phyloP scores from a whole-genome alignment of 306 rosid species.

The Glycine tomentella region DNA sequence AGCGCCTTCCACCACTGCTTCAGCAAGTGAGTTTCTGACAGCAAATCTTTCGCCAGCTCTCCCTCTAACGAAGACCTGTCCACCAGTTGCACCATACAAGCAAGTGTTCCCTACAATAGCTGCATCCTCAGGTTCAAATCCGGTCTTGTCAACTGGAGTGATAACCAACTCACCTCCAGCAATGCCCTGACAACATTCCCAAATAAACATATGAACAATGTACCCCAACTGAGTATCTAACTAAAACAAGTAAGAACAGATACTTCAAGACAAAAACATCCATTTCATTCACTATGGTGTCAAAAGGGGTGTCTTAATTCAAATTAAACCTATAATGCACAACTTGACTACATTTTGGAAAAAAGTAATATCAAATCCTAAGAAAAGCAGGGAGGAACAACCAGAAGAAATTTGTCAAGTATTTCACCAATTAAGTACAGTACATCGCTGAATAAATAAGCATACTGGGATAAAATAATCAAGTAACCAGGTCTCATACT shows the following conservation, averaged over 20 bases:
- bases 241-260: not conserved
- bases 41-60: constrained; percentile 98
- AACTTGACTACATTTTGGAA: constrained; percentile 7
- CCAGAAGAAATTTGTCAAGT: not conserved
- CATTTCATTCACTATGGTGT: constrained; percentile 21
- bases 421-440: constrained; percentile 16
- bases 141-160: constrained; percentile 81
- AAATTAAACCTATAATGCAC: constrained; percentile 13
- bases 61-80: constrained; percentile 93
- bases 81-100: constrained; percentile 99
- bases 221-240: constrained; percentile 14
- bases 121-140: constrained; percentile 93
- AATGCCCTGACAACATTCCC: constrained; percentile 72
- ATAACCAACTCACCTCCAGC: constrained; percentile 97
- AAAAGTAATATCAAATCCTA: constrained; percentile 12
- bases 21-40: constrained; percentile 96
- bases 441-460: not conserved
- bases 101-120: constrained; percentile 99
- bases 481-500: constrained; percentile 12
- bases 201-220: constrained; percentile 46
- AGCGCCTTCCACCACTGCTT: constrained; percentile 98
- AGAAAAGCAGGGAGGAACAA: constrained; percentile 1
- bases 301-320: not conserved
- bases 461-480: constrained; percentile 4
- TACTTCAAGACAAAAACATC: constrained; percentile 21